Percentiles rank a stretch among this genome's conserved stretches.
Evolutionary conservation across 169 alveolate genomes (phyloP).

Genomic region (Cryptosporidium xiaoi): DNA sequence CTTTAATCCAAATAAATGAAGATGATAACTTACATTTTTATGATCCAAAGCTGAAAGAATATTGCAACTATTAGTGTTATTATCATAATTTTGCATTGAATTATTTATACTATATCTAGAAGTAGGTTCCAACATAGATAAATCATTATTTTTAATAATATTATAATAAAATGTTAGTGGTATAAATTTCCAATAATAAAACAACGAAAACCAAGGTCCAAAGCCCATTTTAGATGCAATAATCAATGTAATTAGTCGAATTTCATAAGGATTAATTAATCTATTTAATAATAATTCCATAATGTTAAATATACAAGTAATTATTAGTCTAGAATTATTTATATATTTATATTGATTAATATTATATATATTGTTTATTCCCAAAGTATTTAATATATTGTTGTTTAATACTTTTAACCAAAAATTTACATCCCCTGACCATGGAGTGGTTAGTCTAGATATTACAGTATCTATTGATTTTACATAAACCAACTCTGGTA

Average conservation of each 20-base stretch:
- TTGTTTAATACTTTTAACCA: constrained; percentile 10
- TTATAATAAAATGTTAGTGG: constrained; percentile 61
- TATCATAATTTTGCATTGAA: not conserved
- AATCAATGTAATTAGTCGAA: constrained; percentile 25
- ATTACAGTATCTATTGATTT: constrained; percentile 37
- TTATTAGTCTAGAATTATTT: constrained; percentile 47
- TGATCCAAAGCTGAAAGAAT: not conserved
- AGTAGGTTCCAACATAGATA: constrained; percentile 9
- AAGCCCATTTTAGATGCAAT: constrained; percentile 60
- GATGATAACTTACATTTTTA: constrained; percentile 20
- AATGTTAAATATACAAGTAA: constrained; percentile 1
- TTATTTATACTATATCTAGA: constrained; percentile 2
- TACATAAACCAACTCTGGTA: constrained; percentile 53
- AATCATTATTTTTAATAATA: constrained; percentile 30
- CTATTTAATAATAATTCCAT: constrained; percentile 36
- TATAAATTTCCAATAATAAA: constrained; percentile 64
- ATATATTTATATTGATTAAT: constrained; percentile 7
- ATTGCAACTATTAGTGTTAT: not conserved
- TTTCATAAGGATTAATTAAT: constrained; percentile 47
- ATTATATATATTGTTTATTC: constrained; percentile 4
- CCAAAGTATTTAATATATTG: not conserved
- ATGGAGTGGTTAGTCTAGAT: constrained; percentile 50
- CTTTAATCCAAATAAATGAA: constrained; percentile 40
- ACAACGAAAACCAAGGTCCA: constrained; percentile 70
- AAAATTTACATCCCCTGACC: constrained; percentile 37